Base-by-base conservation (phyloP, 768 basidiomycete genomes). In the Lyophyllum decastes region DNA sequence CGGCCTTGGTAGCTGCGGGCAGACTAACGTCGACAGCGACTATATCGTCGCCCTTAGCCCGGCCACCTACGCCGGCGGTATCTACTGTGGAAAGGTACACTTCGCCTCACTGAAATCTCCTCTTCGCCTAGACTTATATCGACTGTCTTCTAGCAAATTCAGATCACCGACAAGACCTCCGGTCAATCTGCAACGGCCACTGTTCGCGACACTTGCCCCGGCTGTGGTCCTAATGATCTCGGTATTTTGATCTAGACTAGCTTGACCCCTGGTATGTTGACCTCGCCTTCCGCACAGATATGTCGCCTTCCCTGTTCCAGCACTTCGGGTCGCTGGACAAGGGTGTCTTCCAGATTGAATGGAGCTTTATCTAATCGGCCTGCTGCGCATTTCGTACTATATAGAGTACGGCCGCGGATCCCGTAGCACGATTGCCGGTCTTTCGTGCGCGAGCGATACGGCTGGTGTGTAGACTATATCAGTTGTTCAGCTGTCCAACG, bases 31-130 rank as follows among this genome's bases (percentile, higher is more conserved):
- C 21, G 56, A 66, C 40, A 57, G 48, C 54, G 67, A 68, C 62
- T 63, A 58, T 40, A 65, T 68, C 33, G 67, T 68, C n/a, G 67
- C 66, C 14, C 62, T 68, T 19, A 62, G 54, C 24, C 61, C 62
- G 22, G 26, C 26, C 41, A 63, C 61, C 16, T 65, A 65, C 17
- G 66, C 60, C 12, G 27, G 49, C 38, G 67, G 67, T 25, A 34
- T 47, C 14, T 66, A 61, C 49, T 68, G 67, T 46, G 62, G 60
- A 43, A 61, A 65, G 56, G 67, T 68, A 51, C 35, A 35, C 16
- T 5, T 2, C 35, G 6, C 1, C 19, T 27, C 14, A 22, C 4
- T 26, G 33, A 12, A 5, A 12, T 16, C 38, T 34, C 40, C 26
- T 21, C 5, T 25, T 38, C 11, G 35, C 35, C 35, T 38, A n/a